Conservation (phyloP, 2,329 filamentous ascomycete genomes). For the Colletotrichum sp. region DNA sequence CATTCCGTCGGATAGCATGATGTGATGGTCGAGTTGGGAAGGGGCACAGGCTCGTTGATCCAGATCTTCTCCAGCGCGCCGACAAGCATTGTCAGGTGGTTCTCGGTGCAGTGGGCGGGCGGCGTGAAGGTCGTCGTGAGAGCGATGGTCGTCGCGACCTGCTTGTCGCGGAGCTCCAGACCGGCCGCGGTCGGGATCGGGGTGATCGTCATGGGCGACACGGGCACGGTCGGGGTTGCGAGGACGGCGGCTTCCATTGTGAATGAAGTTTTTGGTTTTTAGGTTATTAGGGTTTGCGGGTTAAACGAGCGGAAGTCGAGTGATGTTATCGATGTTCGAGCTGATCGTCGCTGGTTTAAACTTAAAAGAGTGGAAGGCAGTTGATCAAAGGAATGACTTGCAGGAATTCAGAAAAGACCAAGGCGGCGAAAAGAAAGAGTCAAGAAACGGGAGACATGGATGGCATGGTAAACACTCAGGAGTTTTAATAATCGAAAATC, state of each 20-base stretch:
- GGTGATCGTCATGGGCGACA: background rate
- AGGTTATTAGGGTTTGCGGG: background rate
- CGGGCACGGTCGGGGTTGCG: background rate
- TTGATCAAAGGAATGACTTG: conserved; percentile 4
- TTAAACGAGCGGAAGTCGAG: background rate
- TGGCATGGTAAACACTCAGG: background rate
- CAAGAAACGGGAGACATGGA: background rate
- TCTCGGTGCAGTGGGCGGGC: conserved; percentile 8
- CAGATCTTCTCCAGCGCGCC: conserved; percentile 19
- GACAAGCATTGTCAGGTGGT: conserved; percentile 17
- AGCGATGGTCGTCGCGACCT: background rate
- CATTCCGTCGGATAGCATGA: conserved; percentile 15
- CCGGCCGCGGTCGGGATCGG: background rate
- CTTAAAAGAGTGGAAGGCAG: conserved; percentile 8
- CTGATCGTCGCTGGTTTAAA: background rate
- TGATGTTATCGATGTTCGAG: background rate
- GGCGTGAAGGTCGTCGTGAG: conserved; percentile 16
- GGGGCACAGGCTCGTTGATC: conserved; percentile 15
- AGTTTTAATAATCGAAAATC: conserved; percentile 5
- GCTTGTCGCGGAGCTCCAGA: background rate
- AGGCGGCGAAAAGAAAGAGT: background rate
- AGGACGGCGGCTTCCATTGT: background rate
- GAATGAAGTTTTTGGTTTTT: background rate
- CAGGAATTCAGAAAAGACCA: background rate
- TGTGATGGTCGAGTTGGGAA: conserved; percentile 11